phyloP scores from a whole-genome alignment of 2,329 filamentous ascomycete genomes.

The Apiospora marii region DNA sequence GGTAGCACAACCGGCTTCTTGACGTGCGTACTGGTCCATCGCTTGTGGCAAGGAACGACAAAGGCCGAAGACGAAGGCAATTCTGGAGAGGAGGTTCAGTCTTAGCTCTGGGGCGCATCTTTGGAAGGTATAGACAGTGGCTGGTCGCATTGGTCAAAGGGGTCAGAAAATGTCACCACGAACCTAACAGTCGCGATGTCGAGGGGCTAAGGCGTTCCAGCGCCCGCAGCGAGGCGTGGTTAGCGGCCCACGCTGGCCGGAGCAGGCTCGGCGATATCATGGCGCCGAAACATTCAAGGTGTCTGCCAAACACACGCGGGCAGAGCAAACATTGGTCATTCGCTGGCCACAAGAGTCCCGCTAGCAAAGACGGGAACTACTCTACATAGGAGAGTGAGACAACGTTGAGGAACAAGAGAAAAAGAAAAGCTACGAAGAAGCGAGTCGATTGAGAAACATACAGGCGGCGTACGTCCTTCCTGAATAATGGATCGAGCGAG shows the following conservation, averaged over 20 bases:
- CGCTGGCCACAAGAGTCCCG: constrained; percentile 12
- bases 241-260: constrained; percentile 41
- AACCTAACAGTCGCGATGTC: constrained; percentile 41
- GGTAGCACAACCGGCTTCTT: constrained; percentile 41
- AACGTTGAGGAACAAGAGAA: neutral
- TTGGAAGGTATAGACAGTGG: neutral
- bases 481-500: neutral
- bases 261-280: constrained; percentile 40
- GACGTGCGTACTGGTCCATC: constrained; percentile 40
- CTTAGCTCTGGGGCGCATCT: neutral
- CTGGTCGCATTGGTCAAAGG: constrained; percentile 8
- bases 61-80: constrained; percentile 25
- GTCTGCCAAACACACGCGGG: constrained; percentile 32
- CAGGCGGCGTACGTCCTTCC: neutral
- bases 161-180: constrained; percentile 25
- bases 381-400: neutral
- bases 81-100: neutral
- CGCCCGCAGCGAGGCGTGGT: constrained; percentile 38
- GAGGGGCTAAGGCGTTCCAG: constrained; percentile 37
- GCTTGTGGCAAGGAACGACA: constrained; percentile 33
- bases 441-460: neutral
- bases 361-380: neutral
- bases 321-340: constrained; percentile 26
- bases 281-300: constrained; percentile 32
- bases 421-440: neutral